A percentile compares a stretch with the other conserved stretches of the same genome.
phyloP scores from a whole-genome alignment of 2,329 filamentous ascomycete species.

The Claviceps digitariae region DNA sequence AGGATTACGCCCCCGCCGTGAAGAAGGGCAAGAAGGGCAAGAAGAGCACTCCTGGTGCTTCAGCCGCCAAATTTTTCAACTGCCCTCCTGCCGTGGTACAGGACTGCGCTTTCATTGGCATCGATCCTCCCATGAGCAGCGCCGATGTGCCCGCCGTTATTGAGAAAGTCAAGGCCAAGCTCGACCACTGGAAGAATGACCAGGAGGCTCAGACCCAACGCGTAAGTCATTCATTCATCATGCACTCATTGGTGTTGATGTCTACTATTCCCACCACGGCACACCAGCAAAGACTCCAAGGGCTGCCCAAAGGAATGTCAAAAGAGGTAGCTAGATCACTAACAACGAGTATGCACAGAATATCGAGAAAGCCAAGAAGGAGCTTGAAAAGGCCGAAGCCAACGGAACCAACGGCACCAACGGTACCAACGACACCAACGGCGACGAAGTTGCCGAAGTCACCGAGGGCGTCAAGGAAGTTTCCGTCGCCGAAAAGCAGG shows the following conservation, averaged over 20 bases:
- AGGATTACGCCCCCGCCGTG: conserved; percentile 68
- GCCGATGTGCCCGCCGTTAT: conserved; percentile 64
- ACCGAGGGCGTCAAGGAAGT: conserved; percentile 37
- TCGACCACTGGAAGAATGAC: conserved; percentile 81
- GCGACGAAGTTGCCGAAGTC: conserved; percentile 40
- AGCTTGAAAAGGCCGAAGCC: conserved; percentile 58
- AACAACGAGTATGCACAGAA: conserved; percentile 47
- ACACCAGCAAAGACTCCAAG: neutral
- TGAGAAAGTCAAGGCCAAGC: conserved; percentile 87
- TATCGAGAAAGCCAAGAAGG: conserved; percentile 89
- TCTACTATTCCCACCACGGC: neutral
- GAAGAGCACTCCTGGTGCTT: conserved; percentile 35
- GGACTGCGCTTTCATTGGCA: conserved; percentile 69
- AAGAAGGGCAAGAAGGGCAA: conserved; percentile 87
- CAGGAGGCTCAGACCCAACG: conserved; percentile 82
- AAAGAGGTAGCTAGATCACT: neutral
- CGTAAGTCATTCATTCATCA: conserved; percentile 53
- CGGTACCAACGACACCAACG: conserved; percentile 29
- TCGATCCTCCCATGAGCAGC: conserved; percentile 79
- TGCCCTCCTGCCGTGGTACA: conserved; percentile 85
- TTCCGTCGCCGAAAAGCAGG: conserved; percentile 38
- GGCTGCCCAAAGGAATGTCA: neutral
- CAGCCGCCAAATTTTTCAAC: conserved; percentile 53
- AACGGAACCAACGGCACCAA: conserved; percentile 30
- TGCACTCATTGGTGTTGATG: neutral